Base-by-base conservation (phyloP, 306 rosid species). In the Rosa rugosa region DNA sequence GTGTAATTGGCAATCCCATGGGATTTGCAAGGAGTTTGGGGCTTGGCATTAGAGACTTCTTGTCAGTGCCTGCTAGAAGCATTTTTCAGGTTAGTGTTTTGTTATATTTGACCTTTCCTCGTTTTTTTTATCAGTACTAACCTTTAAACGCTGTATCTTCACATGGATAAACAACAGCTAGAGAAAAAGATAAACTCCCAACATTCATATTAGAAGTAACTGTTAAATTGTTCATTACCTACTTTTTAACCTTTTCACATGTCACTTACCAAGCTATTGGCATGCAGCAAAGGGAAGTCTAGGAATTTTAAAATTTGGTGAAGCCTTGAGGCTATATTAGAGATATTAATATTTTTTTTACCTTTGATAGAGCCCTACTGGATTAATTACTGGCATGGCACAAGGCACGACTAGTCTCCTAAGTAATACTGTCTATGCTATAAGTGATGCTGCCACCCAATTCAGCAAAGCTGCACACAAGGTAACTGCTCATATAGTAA, bases 1-100 rank as follows among this genome's bases (percentile, higher is more conserved):
- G 99, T 87, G 97, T 94, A 53, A 92, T 95, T 84, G 99, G 99
- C 77, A 95, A 92, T 87, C 97, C 99, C 76, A 86, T 94, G 95
- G 97, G 97, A 73, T 94, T 94, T 87, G 99, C 97, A 49, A 84
- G 99, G 88, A 91, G 93, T 81, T 75, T 94, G 83, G 97, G 97
- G 76, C 91, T 88, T 75, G 97, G 99, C 65, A 88, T 94, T 54
- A 89, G 88, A 84, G 97, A 94, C 81, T 94, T 94, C 88, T 81
- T 94, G 75, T 91, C 97, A 11, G 97, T 90, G 71, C 99, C 99
- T 51, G 91, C 97, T 68, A 88, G 86, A 86, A 88, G 93, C 85
- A 85, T 90, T 77, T 87, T 90, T 83, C 91, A 86, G 97, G 97
- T 92, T 65, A 69, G 69, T 17, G 8, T 36, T 68, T n/a, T 76